Evolutionary conservation across 1,284 basidiomycete genomes (phyloP).

Genomic region (Salmacisia buchloeana): DNA sequence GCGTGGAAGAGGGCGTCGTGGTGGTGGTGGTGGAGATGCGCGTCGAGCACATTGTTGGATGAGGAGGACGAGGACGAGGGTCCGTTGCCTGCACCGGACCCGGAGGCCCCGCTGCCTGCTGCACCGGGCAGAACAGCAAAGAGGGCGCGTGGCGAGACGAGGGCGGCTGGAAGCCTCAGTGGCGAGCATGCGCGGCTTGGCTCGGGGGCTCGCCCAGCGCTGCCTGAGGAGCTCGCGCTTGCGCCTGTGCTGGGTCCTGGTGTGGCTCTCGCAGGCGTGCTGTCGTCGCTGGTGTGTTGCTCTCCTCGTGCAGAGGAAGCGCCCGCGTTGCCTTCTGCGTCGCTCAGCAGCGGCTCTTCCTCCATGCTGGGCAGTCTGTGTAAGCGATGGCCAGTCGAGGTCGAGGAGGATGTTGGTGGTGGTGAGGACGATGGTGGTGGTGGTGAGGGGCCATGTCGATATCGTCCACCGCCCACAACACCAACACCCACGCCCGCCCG

Average conservation of each 20-base stretch:
- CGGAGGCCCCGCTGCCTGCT: background rate
- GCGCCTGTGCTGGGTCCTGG: background rate
- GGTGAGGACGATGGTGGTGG: no score
- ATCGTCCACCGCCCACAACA: no score
- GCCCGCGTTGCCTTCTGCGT: no score
- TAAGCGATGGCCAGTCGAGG: background rate
- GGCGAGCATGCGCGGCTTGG: background rate
- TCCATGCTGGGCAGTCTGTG: no score
- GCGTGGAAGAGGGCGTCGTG: background rate
- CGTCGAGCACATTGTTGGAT: no score
- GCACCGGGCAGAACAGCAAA: background rate
- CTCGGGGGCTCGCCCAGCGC: no score
- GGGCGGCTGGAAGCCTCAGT: background rate
- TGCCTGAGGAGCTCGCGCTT: background rate
- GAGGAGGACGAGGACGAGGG: no score
- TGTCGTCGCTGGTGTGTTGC: background rate
- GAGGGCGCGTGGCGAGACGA: constrained; percentile 3
- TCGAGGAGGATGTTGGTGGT: no score
- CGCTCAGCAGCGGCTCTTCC: background rate
- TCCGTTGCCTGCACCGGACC: background rate
- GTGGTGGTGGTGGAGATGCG: no score
- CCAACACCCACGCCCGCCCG: no score
- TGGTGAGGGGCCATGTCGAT: no score
- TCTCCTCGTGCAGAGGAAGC: no score
- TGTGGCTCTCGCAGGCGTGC: background rate